These are phyloP conservation scores for Taphrina sp. DNA, from an alignment of 1,139 yeast species.

Conservation along the genomic window DNA sequence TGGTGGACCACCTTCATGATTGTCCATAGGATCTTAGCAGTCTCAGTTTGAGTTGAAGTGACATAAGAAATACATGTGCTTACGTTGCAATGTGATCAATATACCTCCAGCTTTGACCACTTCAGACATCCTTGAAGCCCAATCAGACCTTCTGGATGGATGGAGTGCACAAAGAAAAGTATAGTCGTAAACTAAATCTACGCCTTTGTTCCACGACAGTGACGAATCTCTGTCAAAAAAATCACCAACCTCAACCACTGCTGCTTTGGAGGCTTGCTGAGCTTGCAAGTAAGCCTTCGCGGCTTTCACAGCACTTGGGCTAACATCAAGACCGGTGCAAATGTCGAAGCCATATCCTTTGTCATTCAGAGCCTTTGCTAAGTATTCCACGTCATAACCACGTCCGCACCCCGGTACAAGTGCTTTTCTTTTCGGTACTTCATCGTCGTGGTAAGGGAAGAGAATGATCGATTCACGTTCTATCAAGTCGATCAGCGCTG, in stretches of 20 bases:
- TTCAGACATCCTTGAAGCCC: constrained; percentile 19
- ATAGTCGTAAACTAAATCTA: constrained; percentile 10
- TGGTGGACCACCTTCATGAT: constrained; percentile 18
- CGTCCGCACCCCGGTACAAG: constrained; percentile 23
- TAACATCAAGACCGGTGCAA: constrained; percentile 14
- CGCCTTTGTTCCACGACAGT: not conserved
- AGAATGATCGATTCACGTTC: no score
- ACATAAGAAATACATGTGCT: not conserved
- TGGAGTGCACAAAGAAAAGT: constrained; percentile 15
- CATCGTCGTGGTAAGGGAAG: no score
- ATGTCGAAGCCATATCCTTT: not conserved
- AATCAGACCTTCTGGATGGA: not conserved
- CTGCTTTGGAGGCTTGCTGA: not conserved
- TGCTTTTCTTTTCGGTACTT: not conserved
- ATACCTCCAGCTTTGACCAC: constrained; percentile 3
- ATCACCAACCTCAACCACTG: not conserved
- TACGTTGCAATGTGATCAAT: constrained; percentile 9
- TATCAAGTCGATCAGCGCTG: constrained; percentile 1
- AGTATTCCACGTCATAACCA: constrained; percentile 11
- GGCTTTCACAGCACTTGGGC: not conserved
- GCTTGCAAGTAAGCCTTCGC: not conserved
- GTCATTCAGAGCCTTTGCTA: not conserved
- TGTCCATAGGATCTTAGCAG: no score
- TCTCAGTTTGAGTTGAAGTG: no score
- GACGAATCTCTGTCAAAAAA: not conserved